A percentile compares a stretch with the other conserved stretches of the same genome.
Conservation (phyloP, 345 rosid genomes). For the Microthlaspi erraticum region DNA sequence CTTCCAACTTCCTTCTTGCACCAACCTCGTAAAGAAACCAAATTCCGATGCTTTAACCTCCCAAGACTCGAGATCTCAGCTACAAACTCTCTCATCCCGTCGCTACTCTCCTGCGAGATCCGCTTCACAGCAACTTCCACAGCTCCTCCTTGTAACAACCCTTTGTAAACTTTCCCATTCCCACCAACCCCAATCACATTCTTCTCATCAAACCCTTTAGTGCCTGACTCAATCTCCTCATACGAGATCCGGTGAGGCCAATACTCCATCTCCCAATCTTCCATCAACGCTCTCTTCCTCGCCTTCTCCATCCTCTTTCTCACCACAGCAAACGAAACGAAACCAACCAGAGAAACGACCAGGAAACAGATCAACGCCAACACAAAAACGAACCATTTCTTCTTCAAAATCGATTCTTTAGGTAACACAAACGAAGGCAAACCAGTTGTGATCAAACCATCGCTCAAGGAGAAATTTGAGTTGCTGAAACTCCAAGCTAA, state of each 20-base stretch:
- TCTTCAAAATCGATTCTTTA: slow-evolving; percentile 42
- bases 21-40: slow-evolving; percentile 83
- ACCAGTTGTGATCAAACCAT: slow-evolving; percentile 58
- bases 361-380: slow-evolving; percentile 48
- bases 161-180: slow-evolving; percentile 83
- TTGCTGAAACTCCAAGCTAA: slow-evolving; percentile 84
- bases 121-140: slow-evolving; percentile 71
- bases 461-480: slow-evolving; percentile 56
- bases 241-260: slow-evolving; percentile 78
- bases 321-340: slow-evolving; percentile 45
- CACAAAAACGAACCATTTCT: slow-evolving; percentile 60
- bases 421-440: slow-evolving; percentile 77
- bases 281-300: slow-evolving; percentile 64
- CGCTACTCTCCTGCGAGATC: slow-evolving; percentile 62
- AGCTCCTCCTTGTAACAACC: slow-evolving; percentile 62
- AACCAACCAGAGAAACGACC: slow-evolving; percentile 39
- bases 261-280: slow-evolving; percentile 90
- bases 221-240: slow-evolving; percentile 65
- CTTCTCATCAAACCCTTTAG: slow-evolving; percentile 66
- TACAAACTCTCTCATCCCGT: slow-evolving; percentile 68
- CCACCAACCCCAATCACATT: slow-evolving; percentile 76
- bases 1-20: slow-evolving; percentile 70
- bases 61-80: slow-evolving; percentile 84
- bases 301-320: slow-evolving; percentile 54
- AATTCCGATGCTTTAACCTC: slow-evolving; percentile 65